Conservation (phyloP, 2,329 filamentous ascomycete species). For the Beauveria pseudobassiana region DNA sequence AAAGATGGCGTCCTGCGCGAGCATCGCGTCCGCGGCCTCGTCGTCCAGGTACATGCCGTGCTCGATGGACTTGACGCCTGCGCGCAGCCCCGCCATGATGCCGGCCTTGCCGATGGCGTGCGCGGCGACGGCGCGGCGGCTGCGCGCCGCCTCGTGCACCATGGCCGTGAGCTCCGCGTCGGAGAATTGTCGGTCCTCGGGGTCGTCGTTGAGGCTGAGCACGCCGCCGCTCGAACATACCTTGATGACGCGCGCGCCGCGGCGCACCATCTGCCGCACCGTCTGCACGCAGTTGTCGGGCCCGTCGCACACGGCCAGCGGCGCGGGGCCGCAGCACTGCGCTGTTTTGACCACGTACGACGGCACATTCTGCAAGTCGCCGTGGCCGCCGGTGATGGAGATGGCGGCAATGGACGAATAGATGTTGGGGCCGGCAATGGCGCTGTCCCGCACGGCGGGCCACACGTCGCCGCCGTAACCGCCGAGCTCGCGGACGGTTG, state of each 20-base stretch:
- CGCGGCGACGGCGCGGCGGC: conserved; percentile 32
- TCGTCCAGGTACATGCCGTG: conserved; percentile 41
- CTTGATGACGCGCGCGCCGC: conserved; percentile 42
- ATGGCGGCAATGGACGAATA: conserved; percentile 36
- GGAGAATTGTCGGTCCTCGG: conserved; percentile 35
- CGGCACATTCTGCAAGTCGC: conserved; percentile 34
- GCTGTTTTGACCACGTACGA: conserved; percentile 25
- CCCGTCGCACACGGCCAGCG: conserved; percentile 35
- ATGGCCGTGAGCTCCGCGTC: conserved; percentile 35
- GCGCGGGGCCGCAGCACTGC: conserved; percentile 22
- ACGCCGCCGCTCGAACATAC: conserved; percentile 37
- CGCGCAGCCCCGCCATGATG: conserved; percentile 36
- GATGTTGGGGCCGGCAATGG: conserved; percentile 36
- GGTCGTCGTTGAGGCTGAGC: conserved; percentile 34
- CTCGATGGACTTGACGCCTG: conserved; percentile 39
- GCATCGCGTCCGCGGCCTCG: conserved; percentile 36
- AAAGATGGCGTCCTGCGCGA: conserved; percentile 34
- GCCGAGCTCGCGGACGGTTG: conserved; percentile 38
- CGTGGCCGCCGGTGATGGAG: conserved; percentile 40
- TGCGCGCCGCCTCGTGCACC: conserved; percentile 34
- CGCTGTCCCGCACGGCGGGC: conserved; percentile 32
- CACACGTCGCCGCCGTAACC: conserved; percentile 36
- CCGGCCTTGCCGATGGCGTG: conserved; percentile 39
- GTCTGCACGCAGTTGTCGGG: conserved; percentile 35
- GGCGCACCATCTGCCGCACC: conserved; percentile 35